Evolutionary conservation across 78 protist genomes (phyloP), one percentile per base, ranked within the genome.

Genomic region (Protostelium mycophagum): DNA sequence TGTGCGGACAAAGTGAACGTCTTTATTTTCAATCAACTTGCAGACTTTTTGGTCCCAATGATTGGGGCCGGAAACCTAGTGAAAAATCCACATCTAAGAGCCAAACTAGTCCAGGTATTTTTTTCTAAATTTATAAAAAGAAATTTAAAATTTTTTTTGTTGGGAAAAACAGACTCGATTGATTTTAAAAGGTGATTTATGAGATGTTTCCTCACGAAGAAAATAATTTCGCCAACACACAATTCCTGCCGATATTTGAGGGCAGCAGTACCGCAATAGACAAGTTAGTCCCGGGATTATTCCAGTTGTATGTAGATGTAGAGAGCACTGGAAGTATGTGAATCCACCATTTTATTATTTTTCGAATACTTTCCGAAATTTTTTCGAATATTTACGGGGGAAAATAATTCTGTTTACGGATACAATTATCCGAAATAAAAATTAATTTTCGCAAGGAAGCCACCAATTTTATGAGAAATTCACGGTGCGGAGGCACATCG

Each of bases 391-490:
- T n/a, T n/a, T n/a, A n/a, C n/a, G n/a, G n/a, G n/a, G n/a, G n/a
- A n/a, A n/a, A n/a, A n/a, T n/a, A n/a, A n/a, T n/a, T n/a, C n/a
- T n/a, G n/a, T n/a, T n/a, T n/a, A n/a, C n/a, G n/a, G n/a, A n/a
- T n/a, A n/a, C n/a, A n/a, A n/a, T n/a, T n/a, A n/a, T n/a, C n/a
- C n/a, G n/a, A n/a, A n/a, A n/a, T n/a, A n/a, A n/a, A n/a, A n/a
- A n/a, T n/a, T n/a, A n/a, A n/a, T n/a, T n/a, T n/a, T n/a, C n/a
- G n/a, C n/a, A n/a, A 63, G 90, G 90, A 34, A 86, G 90, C 29
- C 90, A 94, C 73, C 96, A 94, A 39, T 94, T 94, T 1, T 91
- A 85, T 39, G 91, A 88, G 38, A 94, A 94, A 89, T 94, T 90
- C 37, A 36, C 86, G 28, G 88, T 90, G 84, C 87, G 96, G 38